These are phyloP conservation scores for Mortierella alpina DNA, from an alignment of 192 early-diverging fungal genomes.

Conservation along the genomic window DNA sequence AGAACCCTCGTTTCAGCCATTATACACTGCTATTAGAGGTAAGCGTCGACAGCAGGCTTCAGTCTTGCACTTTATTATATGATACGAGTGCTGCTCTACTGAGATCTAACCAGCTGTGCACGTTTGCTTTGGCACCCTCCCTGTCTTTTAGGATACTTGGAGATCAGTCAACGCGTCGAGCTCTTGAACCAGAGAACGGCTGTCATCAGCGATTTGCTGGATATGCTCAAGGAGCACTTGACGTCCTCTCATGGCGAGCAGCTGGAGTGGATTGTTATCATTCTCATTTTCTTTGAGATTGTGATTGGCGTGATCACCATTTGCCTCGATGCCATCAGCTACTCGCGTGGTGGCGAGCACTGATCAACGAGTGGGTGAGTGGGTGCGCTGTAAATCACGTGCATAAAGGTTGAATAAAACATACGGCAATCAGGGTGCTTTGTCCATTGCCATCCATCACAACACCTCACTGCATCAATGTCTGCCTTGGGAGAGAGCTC, in stretches of 20 bases:
- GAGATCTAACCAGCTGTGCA: background rate
- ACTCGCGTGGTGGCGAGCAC: constrained; percentile 42
- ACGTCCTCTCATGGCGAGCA: constrained; percentile 92
- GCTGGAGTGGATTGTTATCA: constrained; percentile 96
- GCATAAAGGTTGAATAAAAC: background rate
- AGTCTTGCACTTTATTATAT: too few relatives aligned
- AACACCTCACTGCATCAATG: constrained; percentile 8
- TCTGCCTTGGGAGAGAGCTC: constrained; percentile 12
- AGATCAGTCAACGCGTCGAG: constrained; percentile 88
- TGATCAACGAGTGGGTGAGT: background rate
- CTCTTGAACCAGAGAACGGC: constrained; percentile 92
- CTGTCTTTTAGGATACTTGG: constrained; percentile 69
- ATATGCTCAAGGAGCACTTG: constrained; percentile 95
- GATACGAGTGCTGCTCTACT: too few relatives aligned
- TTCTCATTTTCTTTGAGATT: constrained; percentile 89
- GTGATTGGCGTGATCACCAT: constrained; percentile 81
- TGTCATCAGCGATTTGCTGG: constrained; percentile 92
- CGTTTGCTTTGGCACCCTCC: background rate
- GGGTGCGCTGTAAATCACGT: too few relatives aligned
- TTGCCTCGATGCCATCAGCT: constrained; percentile 70
- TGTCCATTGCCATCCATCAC: background rate
- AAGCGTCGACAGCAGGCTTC: background rate
- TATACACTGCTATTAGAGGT: constrained; percentile 83
- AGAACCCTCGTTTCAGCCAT: constrained; percentile 81
- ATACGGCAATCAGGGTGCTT: background rate